Percentiles rank a stretch among this genome's conserved stretches.
These are phyloP conservation scores for Xylaria arbuscula DNA, from an alignment of 2,329 filamentous ascomycete species.

Conservation along the genomic window DNA sequence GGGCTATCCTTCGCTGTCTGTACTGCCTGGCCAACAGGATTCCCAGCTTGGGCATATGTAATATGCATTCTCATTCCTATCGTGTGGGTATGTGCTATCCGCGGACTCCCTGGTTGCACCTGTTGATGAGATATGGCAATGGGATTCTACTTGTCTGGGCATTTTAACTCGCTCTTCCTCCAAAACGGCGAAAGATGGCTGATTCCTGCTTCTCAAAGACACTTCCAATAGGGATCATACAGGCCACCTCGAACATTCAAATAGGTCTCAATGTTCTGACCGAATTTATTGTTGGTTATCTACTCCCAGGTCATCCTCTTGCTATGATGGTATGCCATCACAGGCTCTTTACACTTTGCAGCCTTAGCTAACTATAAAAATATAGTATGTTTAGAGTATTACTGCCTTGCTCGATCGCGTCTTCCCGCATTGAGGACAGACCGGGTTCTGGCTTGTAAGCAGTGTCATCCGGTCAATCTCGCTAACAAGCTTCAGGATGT, in stretches of 20 bases:
- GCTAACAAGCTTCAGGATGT: conserved; percentile 57
- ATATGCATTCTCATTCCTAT: conserved; percentile 68
- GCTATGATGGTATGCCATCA: conserved; percentile 68
- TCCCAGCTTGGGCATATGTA: conserved; percentile 68
- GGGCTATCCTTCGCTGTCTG: conserved; percentile 66
- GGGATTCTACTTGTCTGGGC: background rate
- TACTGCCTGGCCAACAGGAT: conserved; percentile 65
- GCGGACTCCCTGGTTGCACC: background rate
- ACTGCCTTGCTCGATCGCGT: background rate
- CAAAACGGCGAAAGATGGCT: background rate
- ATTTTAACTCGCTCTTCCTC: background rate
- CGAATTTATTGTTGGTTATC: conserved; percentile 79
- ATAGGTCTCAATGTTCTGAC: conserved; percentile 74
- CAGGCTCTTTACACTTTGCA: background rate
- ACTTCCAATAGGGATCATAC: conserved; percentile 62
- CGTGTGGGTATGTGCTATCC: conserved; percentile 55
- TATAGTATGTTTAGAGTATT: conserved; percentile 12
- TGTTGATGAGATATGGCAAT: background rate
- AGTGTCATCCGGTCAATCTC: background rate
- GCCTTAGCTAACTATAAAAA: conserved; percentile 5
- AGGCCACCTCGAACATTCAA: conserved; percentile 71
- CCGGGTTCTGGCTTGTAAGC: background rate
- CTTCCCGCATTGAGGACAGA: background rate
- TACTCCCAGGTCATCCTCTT: conserved; percentile 75
- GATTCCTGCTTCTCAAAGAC: conserved; percentile 14